These are phyloP conservation scores for Diaporthe citriasiana DNA, from an alignment of 2,329 filamentous ascomycete genomes.

Conservation along the genomic window DNA sequence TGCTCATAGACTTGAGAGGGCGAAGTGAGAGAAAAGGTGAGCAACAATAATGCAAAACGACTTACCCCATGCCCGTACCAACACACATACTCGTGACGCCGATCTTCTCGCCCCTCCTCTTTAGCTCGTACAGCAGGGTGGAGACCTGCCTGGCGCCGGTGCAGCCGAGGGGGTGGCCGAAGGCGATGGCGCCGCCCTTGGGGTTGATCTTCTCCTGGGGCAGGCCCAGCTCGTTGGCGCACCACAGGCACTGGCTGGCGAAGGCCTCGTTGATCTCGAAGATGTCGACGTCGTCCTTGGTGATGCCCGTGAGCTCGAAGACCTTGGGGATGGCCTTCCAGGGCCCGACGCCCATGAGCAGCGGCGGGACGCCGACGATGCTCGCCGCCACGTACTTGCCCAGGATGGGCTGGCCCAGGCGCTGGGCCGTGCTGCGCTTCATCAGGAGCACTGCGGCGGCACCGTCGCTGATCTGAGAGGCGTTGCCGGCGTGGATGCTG, in stretches of 20 bases:
- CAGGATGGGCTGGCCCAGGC: slow-evolving; percentile 87
- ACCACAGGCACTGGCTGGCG: slow-evolving; percentile 94
- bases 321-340: slow-evolving; percentile 97
- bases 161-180: slow-evolving; percentile 94
- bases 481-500: slow-evolving; percentile 95
- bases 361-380: slow-evolving; percentile 88
- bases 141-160: slow-evolving; percentile 95
- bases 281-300: slow-evolving; percentile 92
- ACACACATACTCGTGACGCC: slow-evolving; percentile 97
- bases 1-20: no score
- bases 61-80: slow-evolving; percentile 89
- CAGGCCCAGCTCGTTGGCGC: slow-evolving; percentile 87
- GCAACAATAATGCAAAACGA: not conserved
- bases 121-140: slow-evolving; percentile 91
- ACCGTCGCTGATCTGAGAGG: slow-evolving; percentile 94
- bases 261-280: slow-evolving; percentile 99
- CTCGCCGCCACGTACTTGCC: slow-evolving; percentile 93
- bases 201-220: slow-evolving; percentile 93
- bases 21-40: not conserved
- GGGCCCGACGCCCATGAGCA: slow-evolving; percentile 96
- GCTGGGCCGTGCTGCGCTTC: slow-evolving; percentile 91
- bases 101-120: slow-evolving; percentile 85
- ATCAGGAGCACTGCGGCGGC: slow-evolving; percentile 96
- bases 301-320: slow-evolving; percentile 87
- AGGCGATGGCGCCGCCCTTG: slow-evolving; percentile 96